phyloP scores from a whole-genome alignment of 108 stramenopile genomes.

The Nitzschia putrida region DNA sequence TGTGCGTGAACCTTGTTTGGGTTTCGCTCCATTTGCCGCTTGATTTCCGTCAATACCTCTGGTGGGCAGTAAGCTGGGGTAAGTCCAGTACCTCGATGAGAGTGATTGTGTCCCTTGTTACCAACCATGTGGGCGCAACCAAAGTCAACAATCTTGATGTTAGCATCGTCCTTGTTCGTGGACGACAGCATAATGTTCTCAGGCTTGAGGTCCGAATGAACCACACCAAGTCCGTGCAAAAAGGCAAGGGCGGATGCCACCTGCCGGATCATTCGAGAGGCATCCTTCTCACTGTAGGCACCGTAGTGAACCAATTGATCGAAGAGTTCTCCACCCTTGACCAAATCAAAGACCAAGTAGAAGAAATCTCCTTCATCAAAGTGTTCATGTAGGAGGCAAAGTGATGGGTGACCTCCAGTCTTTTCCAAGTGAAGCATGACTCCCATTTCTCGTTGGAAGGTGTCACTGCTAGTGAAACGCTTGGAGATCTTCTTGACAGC shows the following conservation, averaged over 20 bases:
- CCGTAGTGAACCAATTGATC: conserved; percentile 68
- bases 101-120: neutral
- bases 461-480: conserved; percentile 55
- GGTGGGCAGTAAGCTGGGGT: conserved; percentile 83
- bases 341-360: conserved; percentile 68
- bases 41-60: conserved; percentile 42
- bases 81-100: conserved; percentile 8
- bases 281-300: conserved; percentile 65
- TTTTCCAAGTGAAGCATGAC: conserved; percentile 60
- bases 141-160: conserved; percentile 79
- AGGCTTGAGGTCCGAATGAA: conserved; percentile 74
- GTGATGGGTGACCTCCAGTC: conserved; percentile 73
- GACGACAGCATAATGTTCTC: conserved; percentile 68
- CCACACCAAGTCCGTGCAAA: conserved; percentile 57
- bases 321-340: conserved; percentile 70
- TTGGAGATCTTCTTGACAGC: conserved; percentile 82
- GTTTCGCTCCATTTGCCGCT: conserved; percentile 17
- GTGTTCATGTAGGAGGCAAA: conserved; percentile 49
- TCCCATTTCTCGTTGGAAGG: conserved; percentile 73
- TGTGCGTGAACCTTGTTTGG: neutral
- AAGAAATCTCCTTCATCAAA: conserved; percentile 66
- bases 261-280: conserved; percentile 53
- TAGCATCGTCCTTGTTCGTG: conserved; percentile 46
- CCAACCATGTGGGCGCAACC: conserved; percentile 58
- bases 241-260: conserved; percentile 68